Base-by-base conservation (phyloP, 208 protist genomes). In the Tritrichomonas musculus region DNA sequence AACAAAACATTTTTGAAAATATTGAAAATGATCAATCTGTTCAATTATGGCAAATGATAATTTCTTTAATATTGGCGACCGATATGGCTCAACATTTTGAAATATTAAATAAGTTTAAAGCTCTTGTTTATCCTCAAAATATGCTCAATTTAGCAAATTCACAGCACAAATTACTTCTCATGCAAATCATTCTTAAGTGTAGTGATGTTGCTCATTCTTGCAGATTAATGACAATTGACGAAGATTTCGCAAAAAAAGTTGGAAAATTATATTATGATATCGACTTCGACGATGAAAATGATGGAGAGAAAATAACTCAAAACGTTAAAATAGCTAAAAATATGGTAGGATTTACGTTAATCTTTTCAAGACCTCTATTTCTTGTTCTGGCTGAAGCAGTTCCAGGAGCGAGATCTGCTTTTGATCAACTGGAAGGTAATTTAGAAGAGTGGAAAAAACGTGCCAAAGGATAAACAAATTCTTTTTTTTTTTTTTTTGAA, bases 1-100 rank as follows among this genome's bases (percentile, higher is more conserved):
- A 88, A 57, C n/a, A 88, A 49, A 88, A 88, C 30, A 88, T 88
- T 39, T 88, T 88, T 17, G 77, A 88, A 39, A 57, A 13, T 11
- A n/a, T 88, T 0, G 25, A 49, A 14, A 60, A 2, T 13, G 47
- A 88, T 57, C 41, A 88, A n/a, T 39, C 17, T 20, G 14, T 14
- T 13, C 25, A 1, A 39, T 33, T 53, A 3, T 88, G 77, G 77
- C 44, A 88, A 27, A 57, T 57, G n/a, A 57, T 88, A 9, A 88
- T 88, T 57, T 88, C 77, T 5, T 30, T 88, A 17, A 88, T 88
- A 44, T 36, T 88, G 17, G 41, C 41, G 39, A 88, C 77, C 33
- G 47, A 88, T 47, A 88, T 88, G 77, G 13, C 77, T 0, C 25
- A 88, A 39, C 77, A 88, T 39, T 88, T 88, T 47, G 14, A 57